Percentiles rank a stretch among this genome's conserved stretches.
Evolutionary conservation across 345 rosid species (phyloP).

Genomic region (Raphanus raphanistrum): DNA sequence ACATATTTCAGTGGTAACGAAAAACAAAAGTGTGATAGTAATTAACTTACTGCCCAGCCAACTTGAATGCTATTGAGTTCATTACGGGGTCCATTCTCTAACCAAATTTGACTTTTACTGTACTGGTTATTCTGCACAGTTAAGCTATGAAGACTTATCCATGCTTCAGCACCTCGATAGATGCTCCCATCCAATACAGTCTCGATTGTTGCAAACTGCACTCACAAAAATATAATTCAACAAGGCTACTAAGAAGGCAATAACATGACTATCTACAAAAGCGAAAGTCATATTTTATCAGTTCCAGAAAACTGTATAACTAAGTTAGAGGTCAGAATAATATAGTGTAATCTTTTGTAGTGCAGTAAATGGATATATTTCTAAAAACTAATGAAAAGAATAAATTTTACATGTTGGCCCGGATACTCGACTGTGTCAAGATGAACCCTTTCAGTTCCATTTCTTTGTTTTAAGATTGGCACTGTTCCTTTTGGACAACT

Average conservation of each 20-base stretch:
- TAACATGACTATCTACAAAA: neutral
- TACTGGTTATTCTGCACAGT: too few species aligned
- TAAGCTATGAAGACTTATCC: too few species aligned
- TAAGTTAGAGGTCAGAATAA: neutral
- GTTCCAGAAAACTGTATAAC: neutral
- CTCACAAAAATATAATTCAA: neutral
- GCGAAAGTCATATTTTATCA: neutral
- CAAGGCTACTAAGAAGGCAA: neutral
- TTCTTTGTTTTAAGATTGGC: conserved; percentile 4
- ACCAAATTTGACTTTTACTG: too few species aligned
- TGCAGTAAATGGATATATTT: neutral
- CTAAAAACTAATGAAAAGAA: neutral
- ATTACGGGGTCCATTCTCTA: too few species aligned
- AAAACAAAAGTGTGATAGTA: neutral
- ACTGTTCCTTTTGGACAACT: conserved; percentile 29
- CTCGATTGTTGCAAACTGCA: neutral
- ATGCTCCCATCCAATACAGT: neutral
- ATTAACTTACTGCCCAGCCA: too few species aligned
- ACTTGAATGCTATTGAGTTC: too few species aligned
- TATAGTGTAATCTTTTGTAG: neutral
- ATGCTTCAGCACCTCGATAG: too few species aligned
- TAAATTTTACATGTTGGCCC: conserved; percentile 9
- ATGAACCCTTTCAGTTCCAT: neutral
- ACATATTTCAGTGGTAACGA: neutral
- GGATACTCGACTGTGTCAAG: neutral